Conservation (phyloP, 192 early-diverging fungal genomes). For the Backusella mclennaniae region DNA sequence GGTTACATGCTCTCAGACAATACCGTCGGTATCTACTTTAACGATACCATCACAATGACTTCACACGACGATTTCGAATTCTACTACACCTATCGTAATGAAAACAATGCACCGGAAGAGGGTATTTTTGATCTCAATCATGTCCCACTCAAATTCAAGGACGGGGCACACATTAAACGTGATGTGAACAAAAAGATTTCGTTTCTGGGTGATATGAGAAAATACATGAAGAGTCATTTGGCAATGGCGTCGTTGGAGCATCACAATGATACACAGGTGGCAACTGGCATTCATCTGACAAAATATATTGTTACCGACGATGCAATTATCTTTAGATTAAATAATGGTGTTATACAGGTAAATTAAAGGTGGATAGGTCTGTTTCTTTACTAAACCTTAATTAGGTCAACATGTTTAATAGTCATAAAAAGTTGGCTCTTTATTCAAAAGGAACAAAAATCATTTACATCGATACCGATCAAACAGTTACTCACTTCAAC, state of each 20-base stretch:
- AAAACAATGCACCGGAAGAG: constrained; percentile 4
- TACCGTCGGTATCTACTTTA: constrained; percentile 81
- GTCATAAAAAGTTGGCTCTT: not conserved
- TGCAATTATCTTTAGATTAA: constrained; percentile 66
- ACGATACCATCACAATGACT: constrained; percentile 80
- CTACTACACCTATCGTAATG: constrained; percentile 24
- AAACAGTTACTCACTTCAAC: not conserved
- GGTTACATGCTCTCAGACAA: constrained; percentile 88
- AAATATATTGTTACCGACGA: constrained; percentile 64
- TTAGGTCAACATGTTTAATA: constrained; percentile 3
- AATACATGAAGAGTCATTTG: constrained; percentile 63
- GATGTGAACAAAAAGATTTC: constrained; percentile 60
- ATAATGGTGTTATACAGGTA: constrained; percentile 70
- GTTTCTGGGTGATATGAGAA: constrained; percentile 54
- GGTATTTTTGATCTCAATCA: constrained; percentile 33
- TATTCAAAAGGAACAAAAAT: not conserved
- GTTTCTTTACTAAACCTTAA: no score
- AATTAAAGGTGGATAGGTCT: no score
- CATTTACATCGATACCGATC: not conserved
- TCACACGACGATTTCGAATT: constrained; percentile 37
- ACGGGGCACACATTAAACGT: no score
- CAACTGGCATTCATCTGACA: constrained; percentile 46
- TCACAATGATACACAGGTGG: not conserved
- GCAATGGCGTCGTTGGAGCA: constrained; percentile 13
- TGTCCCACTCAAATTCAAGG: constrained; percentile 32